phyloP scores from a whole-genome alignment of 1,284 basidiomycete species.

The Agroathelia rolfsii region DNA sequence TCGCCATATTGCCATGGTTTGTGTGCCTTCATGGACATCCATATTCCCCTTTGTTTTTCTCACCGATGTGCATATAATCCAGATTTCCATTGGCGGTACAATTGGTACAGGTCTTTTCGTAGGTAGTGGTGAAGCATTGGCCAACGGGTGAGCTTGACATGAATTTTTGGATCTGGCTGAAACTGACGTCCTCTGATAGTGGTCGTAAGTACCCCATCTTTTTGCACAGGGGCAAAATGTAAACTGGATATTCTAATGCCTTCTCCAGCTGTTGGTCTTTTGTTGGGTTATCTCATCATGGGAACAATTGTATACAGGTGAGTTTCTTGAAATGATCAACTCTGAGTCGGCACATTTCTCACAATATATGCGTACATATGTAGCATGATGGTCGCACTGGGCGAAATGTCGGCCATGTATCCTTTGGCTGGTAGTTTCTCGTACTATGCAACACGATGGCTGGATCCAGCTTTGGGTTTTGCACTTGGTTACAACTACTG shows the following conservation, averaged over 20 bases:
- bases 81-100: constrained; percentile 66
- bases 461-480: constrained; percentile 40
- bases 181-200: no score
- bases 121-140: constrained; percentile 60
- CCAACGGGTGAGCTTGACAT: no score
- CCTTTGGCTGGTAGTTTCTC: constrained; percentile 32
- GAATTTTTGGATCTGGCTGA: no score
- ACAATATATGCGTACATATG: constrained; percentile 1
- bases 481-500: constrained; percentile 30
- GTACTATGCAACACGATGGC: constrained; percentile 37
- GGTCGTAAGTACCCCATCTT: no score
- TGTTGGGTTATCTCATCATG: constrained; percentile 39
- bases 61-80: constrained; percentile 24
- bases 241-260: constrained; percentile 17
- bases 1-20: constrained; percentile 65
- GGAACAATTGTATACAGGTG: no score
- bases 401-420: constrained; percentile 28
- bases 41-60: background rate
- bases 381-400: constrained; percentile 28
- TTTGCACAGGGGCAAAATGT: no score
- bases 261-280: constrained; percentile 28
- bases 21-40: no score
- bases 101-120: constrained; percentile 77
- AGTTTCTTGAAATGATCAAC: no score
- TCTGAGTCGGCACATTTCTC: no score